These are phyloP conservation scores for Xylaria nigripes DNA, from an alignment of 495 filamentous ascomycete species.

Conservation along the genomic window DNA sequence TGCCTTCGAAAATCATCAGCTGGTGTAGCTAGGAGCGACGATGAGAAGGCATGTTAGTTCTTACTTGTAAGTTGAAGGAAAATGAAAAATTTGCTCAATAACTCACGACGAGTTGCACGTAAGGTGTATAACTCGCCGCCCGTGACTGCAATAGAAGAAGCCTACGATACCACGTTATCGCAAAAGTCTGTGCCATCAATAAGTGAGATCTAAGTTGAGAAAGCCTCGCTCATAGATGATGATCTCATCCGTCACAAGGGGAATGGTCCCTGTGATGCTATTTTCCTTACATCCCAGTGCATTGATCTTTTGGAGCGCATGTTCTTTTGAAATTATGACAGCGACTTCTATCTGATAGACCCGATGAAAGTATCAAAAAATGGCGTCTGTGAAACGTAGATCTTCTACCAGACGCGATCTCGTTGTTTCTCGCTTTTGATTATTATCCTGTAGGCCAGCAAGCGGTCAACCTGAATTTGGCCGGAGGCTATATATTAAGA, in stretches of 20 bases:
- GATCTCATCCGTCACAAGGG: slow-evolving; percentile 29
- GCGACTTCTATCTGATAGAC: slow-evolving; percentile 21
- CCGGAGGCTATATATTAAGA: not conserved
- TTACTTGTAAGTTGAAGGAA: slow-evolving; percentile 20
- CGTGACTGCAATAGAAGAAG: slow-evolving; percentile 29
- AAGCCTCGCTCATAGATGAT: slow-evolving; percentile 6
- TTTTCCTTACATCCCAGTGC: slow-evolving; percentile 32
- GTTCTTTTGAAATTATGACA: slow-evolving; percentile 32
- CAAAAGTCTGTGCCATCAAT: slow-evolving; percentile 2
- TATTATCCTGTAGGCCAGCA: slow-evolving; percentile 5
- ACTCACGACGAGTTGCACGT: slow-evolving; percentile 37
- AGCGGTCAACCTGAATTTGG: not conserved
- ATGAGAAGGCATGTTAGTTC: slow-evolving; percentile 24
- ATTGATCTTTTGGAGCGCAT: slow-evolving; percentile 39
- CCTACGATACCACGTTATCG: slow-evolving; percentile 27
- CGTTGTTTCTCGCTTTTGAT: slow-evolving; percentile 27
- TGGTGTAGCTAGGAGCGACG: no score
- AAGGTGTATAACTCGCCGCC: slow-evolving; percentile 45
- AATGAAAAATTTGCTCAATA: slow-evolving; percentile 29
- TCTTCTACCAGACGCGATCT: slow-evolving; percentile 32
- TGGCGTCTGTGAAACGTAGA: slow-evolving; percentile 28
- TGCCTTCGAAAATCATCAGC: no score
- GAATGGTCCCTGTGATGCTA: not conserved
- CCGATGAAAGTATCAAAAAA: slow-evolving; percentile 3
- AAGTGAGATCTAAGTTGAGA: slow-evolving; percentile 10